Base-by-base conservation (phyloP, 176 grass and related monocot genomes). In the Eragrostis nindensis region DNA sequence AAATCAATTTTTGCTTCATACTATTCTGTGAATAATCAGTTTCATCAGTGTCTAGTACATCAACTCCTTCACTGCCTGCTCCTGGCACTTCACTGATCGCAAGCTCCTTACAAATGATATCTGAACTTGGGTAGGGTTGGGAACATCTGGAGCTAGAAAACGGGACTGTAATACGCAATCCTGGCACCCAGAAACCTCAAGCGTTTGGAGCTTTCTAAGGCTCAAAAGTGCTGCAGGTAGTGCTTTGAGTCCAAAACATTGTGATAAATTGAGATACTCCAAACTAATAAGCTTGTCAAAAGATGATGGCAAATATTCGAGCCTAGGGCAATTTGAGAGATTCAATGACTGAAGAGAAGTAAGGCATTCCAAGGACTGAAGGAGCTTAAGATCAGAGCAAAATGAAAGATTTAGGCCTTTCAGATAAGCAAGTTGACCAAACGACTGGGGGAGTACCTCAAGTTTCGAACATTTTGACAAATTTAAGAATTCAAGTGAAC, bases 391-490 rank as follows among this genome's bases (percentile, higher is more conserved):
- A 45, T 70, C 79, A 82, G 72, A 68, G 67, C 85, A 87, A 71
- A 39, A 76, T 71, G 85, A 82, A 70, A 87, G 73, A 25, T 82
- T 55, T 19, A 82, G 66, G 19, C 36, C 54, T 77, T 71, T 82
- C 72, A 87, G 30, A 77, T 65, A 83, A 49, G 54, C 54, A 59
- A 86, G 88, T 27, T 71, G 68, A 18, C 78, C 48, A 82, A 86
- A 78, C 48, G 88, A 90, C 41, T 65, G 50, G 11, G 78, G 79
- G 45, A 90, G 76, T 52, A 39, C 22, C 73, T 88, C 46, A 64
- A 88, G 74, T 87, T 88, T 76, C 68, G 71, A 88, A 81, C 89
- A 91, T 75, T 76, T 71, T 60, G 75, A 87, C 26, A 91, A 43
- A 84, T 85, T 84, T 43, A 91, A 71, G 49, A 71, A 84, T 0